These are phyloP conservation scores for Vinca minor DNA, from an alignment of 257 asterid genomes.

Conservation along the genomic window DNA sequence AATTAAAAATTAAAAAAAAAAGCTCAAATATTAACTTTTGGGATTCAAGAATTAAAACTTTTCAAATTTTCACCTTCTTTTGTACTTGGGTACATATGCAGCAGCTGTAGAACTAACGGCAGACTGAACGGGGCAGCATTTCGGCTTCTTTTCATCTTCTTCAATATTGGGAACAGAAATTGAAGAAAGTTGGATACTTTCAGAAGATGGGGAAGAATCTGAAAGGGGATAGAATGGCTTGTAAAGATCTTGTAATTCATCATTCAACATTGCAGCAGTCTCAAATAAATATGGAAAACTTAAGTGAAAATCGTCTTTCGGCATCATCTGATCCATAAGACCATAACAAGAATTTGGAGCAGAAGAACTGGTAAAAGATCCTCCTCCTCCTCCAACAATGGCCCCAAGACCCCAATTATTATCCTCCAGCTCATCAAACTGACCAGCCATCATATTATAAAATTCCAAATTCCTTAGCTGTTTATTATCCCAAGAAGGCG, in stretches of 20 bases:
- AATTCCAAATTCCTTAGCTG: neutral
- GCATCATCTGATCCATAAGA: neutral
- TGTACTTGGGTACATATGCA: conserved; percentile 51
- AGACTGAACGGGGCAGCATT: conserved; percentile 13
- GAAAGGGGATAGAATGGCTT: conserved; percentile 53
- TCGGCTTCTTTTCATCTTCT: conserved; percentile 12
- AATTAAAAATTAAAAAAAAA: neutral
- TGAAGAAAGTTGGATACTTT: neutral
- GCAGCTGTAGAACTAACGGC: conserved; percentile 15
- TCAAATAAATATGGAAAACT: conserved; percentile 35
- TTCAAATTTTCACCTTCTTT: conserved; percentile 47
- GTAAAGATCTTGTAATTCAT: conserved; percentile 59
- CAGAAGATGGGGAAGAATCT: conserved; percentile 19
- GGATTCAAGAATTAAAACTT: neutral
- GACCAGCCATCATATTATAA: conserved; percentile 17
- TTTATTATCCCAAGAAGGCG: neutral
- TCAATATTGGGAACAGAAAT: conserved; percentile 7
- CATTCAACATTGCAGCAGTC: conserved; percentile 16
- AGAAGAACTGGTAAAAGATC: neutral
- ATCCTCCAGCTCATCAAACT: conserved; percentile 19
- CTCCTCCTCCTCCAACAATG: conserved; percentile 15
- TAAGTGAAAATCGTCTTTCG: conserved; percentile 11
- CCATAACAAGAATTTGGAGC: conserved; percentile 2
- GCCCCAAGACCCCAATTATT: conserved; percentile 29
- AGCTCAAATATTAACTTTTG: too few relatives aligned